A percentile compares a stretch with the other conserved stretches of the same genome.
These are phyloP conservation scores for Clitopilus passeckerianus DNA, from an alignment of 768 basidiomycete species.

Conservation along the genomic window DNA sequence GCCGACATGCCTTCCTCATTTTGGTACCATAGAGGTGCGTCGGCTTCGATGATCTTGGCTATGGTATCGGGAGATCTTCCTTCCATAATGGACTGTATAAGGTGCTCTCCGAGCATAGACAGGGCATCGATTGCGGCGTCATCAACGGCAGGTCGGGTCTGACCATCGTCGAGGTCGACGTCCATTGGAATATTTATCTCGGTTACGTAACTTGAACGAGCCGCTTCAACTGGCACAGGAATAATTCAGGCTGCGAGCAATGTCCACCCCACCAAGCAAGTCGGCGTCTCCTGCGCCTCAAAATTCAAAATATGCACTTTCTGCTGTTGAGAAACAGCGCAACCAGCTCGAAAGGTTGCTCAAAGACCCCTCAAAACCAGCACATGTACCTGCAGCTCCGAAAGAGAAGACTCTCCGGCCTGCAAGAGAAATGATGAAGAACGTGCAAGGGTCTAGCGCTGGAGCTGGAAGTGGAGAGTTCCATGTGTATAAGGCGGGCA, in stretches of 20 bases:
- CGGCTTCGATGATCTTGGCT: conserved; percentile 48
- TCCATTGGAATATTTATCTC: neutral
- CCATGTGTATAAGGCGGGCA: conserved; percentile 95
- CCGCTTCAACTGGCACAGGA: neutral
- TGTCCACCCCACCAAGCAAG: conserved; percentile 7
- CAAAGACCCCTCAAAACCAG: conserved; percentile 83
- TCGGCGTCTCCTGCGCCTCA: conserved; percentile 22
- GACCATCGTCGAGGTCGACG: neutral
- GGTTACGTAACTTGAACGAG: neutral
- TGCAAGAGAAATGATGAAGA: conserved; percentile 97
- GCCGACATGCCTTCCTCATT: conserved; percentile 78
- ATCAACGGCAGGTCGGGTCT: neutral
- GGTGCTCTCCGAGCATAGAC: conserved; percentile 49
- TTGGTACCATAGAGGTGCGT: conserved; percentile 89
- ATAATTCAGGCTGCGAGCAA: neutral
- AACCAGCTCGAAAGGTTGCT: conserved; percentile 82
- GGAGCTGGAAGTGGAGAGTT: conserved; percentile 98
- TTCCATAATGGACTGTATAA: conserved; percentile 56
- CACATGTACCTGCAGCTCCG: conserved; percentile 71
- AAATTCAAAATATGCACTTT: conserved; percentile 42
- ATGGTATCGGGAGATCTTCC: conserved; percentile 39
- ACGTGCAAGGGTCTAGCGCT: conserved; percentile 95
- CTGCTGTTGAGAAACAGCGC: conserved; percentile 48
- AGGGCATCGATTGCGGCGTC: conserved; percentile 37
- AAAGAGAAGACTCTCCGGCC: conserved; percentile 80